phyloP scores from a whole-genome alignment of 1,284 basidiomycete genomes.

The Acaromyces ingoldii region DNA sequence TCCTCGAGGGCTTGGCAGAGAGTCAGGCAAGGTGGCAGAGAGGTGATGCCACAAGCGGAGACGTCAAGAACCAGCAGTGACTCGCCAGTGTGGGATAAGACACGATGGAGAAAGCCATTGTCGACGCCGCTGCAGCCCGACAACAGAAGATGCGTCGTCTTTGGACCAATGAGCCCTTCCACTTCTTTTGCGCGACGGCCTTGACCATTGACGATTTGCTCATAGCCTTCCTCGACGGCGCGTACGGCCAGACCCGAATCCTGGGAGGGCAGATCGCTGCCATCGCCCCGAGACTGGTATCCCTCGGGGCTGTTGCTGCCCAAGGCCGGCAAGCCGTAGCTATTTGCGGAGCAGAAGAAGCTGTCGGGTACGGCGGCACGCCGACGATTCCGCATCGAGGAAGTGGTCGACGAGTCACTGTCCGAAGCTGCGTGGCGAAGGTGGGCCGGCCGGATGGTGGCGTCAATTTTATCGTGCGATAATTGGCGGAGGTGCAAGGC shows the following conservation, averaged over 20 bases:
- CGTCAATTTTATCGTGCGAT: too few relatives aligned
- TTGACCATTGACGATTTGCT: conserved; percentile 19
- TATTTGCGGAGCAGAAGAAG: too few relatives aligned
- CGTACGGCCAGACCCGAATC: conserved; percentile 1
- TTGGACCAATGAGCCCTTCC: conserved; percentile 21
- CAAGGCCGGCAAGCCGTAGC: too few relatives aligned
- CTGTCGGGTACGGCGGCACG: too few relatives aligned
- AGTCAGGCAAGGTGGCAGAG: conserved; percentile 72
- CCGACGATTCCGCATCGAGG: too few relatives aligned
- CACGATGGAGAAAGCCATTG: conserved; percentile 18
- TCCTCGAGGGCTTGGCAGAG: conserved; percentile 79
- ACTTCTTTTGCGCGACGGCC: conserved; percentile 20
- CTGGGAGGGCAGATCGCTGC: too few relatives aligned
- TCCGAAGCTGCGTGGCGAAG: too few relatives aligned
- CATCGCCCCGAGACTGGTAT: too few relatives aligned
- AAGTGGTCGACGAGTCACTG: too few relatives aligned
- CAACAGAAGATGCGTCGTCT: conserved; percentile 26
- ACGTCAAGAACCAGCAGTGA: conserved; percentile 44
- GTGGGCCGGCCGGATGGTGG: too few relatives aligned
- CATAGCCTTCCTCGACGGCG: conserved; percentile 30
- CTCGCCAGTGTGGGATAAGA: conserved; percentile 16
- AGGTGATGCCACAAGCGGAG: conserved; percentile 69
- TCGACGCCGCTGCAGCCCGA: conserved; percentile 14
- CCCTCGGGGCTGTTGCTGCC: too few relatives aligned
- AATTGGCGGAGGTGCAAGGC: too few relatives aligned